Evolutionary conservation across 2,329 filamentous ascomycete genomes (phyloP).

Genomic region (Colletotrichum spinosum): DNA sequence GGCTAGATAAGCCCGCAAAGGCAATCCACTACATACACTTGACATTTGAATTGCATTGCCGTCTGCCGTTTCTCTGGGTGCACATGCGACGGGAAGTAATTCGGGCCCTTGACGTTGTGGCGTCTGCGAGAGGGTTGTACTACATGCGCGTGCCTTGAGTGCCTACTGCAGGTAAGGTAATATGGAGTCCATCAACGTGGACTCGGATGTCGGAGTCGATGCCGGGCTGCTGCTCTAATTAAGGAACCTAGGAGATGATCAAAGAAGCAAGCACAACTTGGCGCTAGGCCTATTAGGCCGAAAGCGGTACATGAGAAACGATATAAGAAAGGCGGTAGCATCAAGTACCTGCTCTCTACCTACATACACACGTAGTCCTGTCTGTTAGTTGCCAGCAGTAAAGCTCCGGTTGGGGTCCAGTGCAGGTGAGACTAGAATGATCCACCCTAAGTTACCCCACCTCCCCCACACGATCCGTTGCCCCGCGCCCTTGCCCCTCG

Average conservation of each 20-base stretch:
- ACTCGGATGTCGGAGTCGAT: not conserved
- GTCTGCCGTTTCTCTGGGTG: too few relatives aligned
- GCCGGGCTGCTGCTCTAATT: not conserved
- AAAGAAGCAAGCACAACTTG: too few relatives aligned
- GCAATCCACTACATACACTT: constrained; percentile 18
- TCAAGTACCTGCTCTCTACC: not conserved
- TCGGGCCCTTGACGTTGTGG: constrained; percentile 2
- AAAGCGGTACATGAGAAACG: too few relatives aligned
- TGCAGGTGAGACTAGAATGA: constrained; percentile 3
- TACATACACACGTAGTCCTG: not conserved
- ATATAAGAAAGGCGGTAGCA: too few relatives aligned
- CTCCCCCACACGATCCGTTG: constrained; percentile 13
- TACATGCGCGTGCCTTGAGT: not conserved
- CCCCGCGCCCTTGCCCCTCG: constrained; percentile 23
- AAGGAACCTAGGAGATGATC: too few relatives aligned
- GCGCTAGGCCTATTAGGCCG: too few relatives aligned
- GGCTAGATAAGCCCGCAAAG: constrained; percentile 22
- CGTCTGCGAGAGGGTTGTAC: constrained; percentile 8
- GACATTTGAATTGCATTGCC: not conserved
- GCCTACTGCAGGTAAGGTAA: not conserved
- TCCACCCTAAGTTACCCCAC: constrained; percentile 5
- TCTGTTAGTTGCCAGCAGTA: not conserved
- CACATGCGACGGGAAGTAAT: not conserved
- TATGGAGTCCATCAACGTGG: not conserved
- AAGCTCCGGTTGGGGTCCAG: not conserved